phyloP scores from a whole-genome alignment of 148 eudicot species.

The Salicornia ramosissima region DNA sequence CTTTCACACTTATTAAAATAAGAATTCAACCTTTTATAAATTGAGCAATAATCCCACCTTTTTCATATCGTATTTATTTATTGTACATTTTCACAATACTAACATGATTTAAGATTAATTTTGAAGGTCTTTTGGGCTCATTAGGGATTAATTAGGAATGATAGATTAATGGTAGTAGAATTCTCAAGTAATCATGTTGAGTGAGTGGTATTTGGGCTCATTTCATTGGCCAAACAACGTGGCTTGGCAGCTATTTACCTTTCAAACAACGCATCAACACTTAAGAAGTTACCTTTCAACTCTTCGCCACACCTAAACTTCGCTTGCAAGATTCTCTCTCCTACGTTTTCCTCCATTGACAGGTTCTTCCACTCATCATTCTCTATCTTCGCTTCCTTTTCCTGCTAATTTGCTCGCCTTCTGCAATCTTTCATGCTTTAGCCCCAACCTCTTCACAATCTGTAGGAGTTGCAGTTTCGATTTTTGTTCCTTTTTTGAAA shows the following conservation, averaged over 20 bases:
- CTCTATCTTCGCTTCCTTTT: neutral
- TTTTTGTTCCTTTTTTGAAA: neutral
- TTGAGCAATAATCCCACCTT: no score
- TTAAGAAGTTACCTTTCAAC: neutral
- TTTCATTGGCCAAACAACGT: conserved; percentile 17
- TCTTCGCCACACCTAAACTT: neutral
- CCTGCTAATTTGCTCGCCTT: neutral
- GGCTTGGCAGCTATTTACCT: neutral
- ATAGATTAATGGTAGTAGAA: no score
- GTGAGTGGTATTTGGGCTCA: neutral
- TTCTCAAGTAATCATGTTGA: no score
- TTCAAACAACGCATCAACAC: conserved; percentile 1
- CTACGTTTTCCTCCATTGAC: neutral
- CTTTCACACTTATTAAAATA: no score
- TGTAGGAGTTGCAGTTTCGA: neutral
- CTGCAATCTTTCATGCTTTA: neutral
- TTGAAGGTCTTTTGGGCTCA: no score
- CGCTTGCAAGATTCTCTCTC: neutral
- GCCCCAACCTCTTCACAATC: no score
- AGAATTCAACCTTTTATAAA: no score
- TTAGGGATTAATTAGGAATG: no score
- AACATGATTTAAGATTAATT: no score
- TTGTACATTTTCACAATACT: no score
- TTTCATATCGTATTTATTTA: no score
- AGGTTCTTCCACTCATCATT: neutral